These are phyloP conservation scores for Diaporthe vexans DNA, from an alignment of 2,329 filamentous ascomycete species.

Conservation along the genomic window DNA sequence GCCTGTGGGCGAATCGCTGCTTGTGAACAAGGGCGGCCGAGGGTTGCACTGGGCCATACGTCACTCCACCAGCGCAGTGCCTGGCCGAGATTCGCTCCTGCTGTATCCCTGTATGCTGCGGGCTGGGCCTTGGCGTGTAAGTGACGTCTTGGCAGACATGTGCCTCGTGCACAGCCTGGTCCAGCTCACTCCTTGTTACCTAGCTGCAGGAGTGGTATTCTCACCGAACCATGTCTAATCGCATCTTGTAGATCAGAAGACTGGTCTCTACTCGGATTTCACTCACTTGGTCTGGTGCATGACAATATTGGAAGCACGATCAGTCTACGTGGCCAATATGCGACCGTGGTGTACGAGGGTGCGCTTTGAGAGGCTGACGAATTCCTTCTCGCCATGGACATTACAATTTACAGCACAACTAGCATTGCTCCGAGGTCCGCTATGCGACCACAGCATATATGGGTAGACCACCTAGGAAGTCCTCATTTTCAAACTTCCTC, in stretches of 20 bases:
- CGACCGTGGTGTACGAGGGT: no score
- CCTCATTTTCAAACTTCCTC: no score
- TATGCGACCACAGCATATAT: no score
- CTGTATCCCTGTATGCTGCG: background rate
- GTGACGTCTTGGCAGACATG: slow-evolving; percentile 29
- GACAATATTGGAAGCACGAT: no score
- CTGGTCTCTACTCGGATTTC: no score
- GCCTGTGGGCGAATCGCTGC: slow-evolving; percentile 27
- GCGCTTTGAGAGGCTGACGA: no score
- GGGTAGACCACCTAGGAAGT: no score
- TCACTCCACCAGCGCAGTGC: slow-evolving; percentile 12
- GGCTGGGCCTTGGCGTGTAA: background rate
- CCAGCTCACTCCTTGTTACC: background rate
- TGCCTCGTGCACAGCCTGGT: background rate
- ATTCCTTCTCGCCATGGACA: no score
- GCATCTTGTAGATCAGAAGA: background rate
- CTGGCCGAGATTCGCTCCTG: slow-evolving; percentile 8
- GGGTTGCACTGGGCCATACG: slow-evolving; percentile 10
- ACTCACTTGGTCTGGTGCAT: no score
- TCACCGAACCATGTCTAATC: background rate
- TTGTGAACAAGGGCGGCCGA: background rate
- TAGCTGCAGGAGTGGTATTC: background rate
- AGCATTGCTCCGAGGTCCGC: no score
- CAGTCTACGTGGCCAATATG: no score
- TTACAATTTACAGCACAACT: no score